Conservation (phyloP, 345 rosid species). For the Rhizophora mangle region DNA sequence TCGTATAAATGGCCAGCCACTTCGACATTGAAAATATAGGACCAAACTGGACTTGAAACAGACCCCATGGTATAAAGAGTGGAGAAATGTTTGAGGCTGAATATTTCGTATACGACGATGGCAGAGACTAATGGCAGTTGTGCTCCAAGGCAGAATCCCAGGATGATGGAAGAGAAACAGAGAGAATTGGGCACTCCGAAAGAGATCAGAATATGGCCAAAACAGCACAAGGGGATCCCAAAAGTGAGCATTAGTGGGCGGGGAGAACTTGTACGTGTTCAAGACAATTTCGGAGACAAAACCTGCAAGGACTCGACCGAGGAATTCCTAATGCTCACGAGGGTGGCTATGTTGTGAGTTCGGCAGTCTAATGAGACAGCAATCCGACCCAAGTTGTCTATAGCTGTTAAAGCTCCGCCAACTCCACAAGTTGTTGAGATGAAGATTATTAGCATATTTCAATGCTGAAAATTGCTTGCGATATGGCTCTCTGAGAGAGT, state of each 20-base stretch:
- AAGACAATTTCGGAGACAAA: slow-evolving; percentile 18
- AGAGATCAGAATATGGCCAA: slow-evolving; percentile 18
- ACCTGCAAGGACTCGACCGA: slow-evolving; percentile 21
- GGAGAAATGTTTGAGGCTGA: slow-evolving; percentile 24
- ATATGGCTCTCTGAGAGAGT: not conserved
- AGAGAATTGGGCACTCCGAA: slow-evolving; percentile 19
- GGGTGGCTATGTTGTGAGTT: slow-evolving; percentile 13
- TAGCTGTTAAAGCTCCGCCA: slow-evolving; percentile 21
- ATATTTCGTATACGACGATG: slow-evolving; percentile 18
- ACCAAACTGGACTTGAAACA: slow-evolving; percentile 23
- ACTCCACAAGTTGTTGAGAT: slow-evolving; percentile 21
- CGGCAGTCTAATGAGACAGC: slow-evolving; percentile 18
- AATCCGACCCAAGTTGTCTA: slow-evolving; percentile 28
- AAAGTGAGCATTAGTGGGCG: slow-evolving; percentile 15
- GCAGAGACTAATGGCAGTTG: slow-evolving; percentile 19
- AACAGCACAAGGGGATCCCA: slow-evolving; percentile 7
- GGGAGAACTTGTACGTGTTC: slow-evolving; percentile 17
- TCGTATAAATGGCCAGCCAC: slow-evolving; percentile 25
- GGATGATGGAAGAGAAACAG: slow-evolving; percentile 15
- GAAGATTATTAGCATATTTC: slow-evolving; percentile 17
- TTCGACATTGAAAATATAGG: slow-evolving; percentile 18
- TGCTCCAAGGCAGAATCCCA: slow-evolving; percentile 27
- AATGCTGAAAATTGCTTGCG: slow-evolving; percentile 20
- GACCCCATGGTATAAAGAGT: slow-evolving; percentile 20
- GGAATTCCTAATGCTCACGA: slow-evolving; percentile 21